Evolutionary conservation across 768 basidiomycete species (phyloP), one percentile per base, ranked within the genome.

Genomic region (Hericium coralloides): DNA sequence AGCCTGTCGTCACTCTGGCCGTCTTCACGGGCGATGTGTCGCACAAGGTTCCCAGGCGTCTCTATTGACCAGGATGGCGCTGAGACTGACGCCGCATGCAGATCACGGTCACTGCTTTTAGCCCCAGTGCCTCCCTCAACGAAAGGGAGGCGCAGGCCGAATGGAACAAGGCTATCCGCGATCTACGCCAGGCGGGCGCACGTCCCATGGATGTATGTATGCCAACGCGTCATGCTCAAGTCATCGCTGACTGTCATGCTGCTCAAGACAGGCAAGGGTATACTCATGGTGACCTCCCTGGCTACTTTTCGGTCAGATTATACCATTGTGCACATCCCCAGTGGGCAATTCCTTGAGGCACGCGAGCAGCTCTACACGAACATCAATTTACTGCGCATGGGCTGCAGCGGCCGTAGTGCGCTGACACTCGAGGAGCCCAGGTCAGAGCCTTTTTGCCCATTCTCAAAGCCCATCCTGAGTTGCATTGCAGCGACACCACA

Each of bases 221-320:
- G 20, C 49, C 60, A 63, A 51, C 14, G 22, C 62, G 55, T n/a
- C 12, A 48, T 52, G 10, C 55, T 37, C 15, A 10, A 25, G 36
- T 38, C 31, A 37, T n/a, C 39, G 43, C 53, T 41, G 15, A 22
- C 43, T 38, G 26, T 38, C 26, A 38, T 12, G 38, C 36, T 25
- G 26, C 58, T 12, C 43, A 59, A 86, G 79, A 89, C 83, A 10
- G 75, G 78, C 14, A 72, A 83, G 54, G 91, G 91, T 51, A 70
- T 78, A 23, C 75, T 93, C 64, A 83, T 92, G 81, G 81, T 83
- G 56, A 93, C 91, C 25, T 92, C 89, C 12, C 80, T 93, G 25
- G 87, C 89, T 47, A 85, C 89, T 73, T 93, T 93, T 67, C 87
- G 87, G 55, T 91, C 89, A 2, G 90, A 92, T 74, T 89, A 83